A percentile compares a stretch with the other conserved stretches of the same genome.
Evolutionary conservation across 176 grass and related monocot genomes (phyloP).

Genomic region (Musa beccarii): DNA sequence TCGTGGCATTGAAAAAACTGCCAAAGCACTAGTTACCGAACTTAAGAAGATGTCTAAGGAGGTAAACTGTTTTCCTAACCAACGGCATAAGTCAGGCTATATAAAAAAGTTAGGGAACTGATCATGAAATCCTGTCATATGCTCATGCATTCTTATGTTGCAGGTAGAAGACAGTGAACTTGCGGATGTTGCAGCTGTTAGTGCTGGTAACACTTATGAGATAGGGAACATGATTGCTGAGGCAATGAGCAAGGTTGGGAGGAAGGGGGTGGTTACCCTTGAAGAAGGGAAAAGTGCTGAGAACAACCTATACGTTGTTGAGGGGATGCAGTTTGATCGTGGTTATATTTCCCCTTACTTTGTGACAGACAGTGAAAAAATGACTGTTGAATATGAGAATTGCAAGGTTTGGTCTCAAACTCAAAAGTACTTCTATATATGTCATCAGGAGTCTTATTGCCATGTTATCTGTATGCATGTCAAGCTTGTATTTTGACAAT

Average conservation of each 20-base stretch:
- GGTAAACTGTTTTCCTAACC: slow-evolving; percentile 30
- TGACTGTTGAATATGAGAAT: slow-evolving; percentile 85
- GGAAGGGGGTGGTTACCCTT: slow-evolving; percentile 93
- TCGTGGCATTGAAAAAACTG: slow-evolving; percentile 89
- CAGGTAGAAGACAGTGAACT: slow-evolving; percentile 96
- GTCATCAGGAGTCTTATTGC: not conserved
- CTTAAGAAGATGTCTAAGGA: slow-evolving; percentile 78
- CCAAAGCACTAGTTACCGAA: slow-evolving; percentile 69
- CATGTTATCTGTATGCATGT: not conserved
- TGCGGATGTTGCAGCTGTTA: slow-evolving; percentile 88
- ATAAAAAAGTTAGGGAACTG: not conserved
- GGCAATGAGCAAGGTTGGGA: slow-evolving; percentile 92
- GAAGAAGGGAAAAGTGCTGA: slow-evolving; percentile 92
- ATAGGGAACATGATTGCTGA: slow-evolving; percentile 95
- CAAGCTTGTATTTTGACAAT: not conserved
- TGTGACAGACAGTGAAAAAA: slow-evolving; percentile 95
- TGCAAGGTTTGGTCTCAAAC: slow-evolving; percentile 54
- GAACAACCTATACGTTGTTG: slow-evolving; percentile 85
- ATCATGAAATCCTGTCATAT: not conserved
- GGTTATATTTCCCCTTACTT: slow-evolving; percentile 98
- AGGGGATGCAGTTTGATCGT: slow-evolving; percentile 98
- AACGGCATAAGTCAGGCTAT: not conserved
- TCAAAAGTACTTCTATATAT: not conserved
- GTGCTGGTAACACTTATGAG: slow-evolving; percentile 94
- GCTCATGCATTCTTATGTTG: not conserved